Evolutionary conservation across 371 early-diverging fungal genomes (phyloP).

Genomic region (Fennellomyces sp.): DNA sequence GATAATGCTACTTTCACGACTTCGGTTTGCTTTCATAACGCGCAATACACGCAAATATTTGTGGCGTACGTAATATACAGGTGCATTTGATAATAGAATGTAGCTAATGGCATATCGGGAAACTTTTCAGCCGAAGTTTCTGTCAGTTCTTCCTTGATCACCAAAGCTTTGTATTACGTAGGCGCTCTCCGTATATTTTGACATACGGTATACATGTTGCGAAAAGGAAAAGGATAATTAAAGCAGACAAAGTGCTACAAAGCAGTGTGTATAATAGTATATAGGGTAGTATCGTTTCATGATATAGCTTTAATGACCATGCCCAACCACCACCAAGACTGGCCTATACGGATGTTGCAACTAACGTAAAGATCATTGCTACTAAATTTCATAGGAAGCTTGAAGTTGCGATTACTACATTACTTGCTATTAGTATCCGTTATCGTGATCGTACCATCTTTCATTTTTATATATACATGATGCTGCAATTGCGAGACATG

Average conservation of each 20-base stretch:
- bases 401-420: slow-evolving; percentile 25
- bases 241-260: slow-evolving; percentile 23
- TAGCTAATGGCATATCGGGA: no score
- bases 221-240: slow-evolving; percentile 13
- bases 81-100: no score
- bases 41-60: no score
- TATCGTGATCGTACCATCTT: no score
- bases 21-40: no score
- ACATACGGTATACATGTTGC: slow-evolving; percentile 23
- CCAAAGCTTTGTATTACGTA: slow-evolving; percentile 13
- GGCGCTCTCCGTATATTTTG: slow-evolving; percentile 14
- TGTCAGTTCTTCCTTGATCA: not conserved
- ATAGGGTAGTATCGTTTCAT: no score
- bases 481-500: slow-evolving; percentile 27
- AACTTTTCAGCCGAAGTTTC: no score
- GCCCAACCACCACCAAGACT: slow-evolving; percentile 39
- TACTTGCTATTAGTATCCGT: no score
- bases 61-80: no score
- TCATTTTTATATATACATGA: no score
- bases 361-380: slow-evolving; percentile 39
- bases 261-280: no score
- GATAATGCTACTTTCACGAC: no score
- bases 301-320: slow-evolving; percentile 30
- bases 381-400: slow-evolving; percentile 33
- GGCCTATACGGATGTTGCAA: slow-evolving; percentile 23